Evolutionary conservation across 2,329 filamentous ascomycete genomes (phyloP).

Genomic region (Ophiostoma himal-ulmi): DNA sequence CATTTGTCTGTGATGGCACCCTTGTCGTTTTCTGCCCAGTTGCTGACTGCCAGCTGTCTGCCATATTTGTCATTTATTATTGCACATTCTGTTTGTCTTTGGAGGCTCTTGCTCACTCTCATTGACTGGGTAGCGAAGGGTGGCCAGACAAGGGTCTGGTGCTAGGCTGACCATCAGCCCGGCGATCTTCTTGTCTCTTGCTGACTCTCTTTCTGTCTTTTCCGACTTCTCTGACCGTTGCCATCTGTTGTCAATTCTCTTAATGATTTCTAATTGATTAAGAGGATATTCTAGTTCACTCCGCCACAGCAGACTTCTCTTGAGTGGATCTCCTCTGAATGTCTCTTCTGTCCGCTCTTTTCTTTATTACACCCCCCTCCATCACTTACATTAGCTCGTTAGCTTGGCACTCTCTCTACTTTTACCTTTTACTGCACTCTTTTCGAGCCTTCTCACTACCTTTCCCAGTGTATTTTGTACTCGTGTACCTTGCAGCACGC

Average conservation of each 20-base stretch:
- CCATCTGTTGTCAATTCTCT: background rate
- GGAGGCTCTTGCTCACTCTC: no score
- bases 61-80: background rate
- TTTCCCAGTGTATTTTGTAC: background rate
- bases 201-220: background rate
- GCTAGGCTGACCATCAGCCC: background rate
- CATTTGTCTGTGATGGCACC: background rate
- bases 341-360: background rate
- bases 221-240: background rate
- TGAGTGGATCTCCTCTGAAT: background rate
- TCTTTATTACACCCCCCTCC: background rate
- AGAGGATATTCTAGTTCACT: background rate
- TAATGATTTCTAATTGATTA: background rate
- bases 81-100: background rate
- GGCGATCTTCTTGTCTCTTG: background rate
- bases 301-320: background rate
- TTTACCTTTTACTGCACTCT: background rate
- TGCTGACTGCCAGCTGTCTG: background rate
- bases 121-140: background rate
- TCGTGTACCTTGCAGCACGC: slow-evolving; percentile 3
- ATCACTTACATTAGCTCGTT: background rate
- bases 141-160: background rate
- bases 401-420: no score
- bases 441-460: no score
- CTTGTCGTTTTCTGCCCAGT: background rate